A percentile compares a stretch with the other conserved stretches of the same genome.
Conservation (phyloP, 768 basidiomycete species). For the Suillus occidentalis region DNA sequence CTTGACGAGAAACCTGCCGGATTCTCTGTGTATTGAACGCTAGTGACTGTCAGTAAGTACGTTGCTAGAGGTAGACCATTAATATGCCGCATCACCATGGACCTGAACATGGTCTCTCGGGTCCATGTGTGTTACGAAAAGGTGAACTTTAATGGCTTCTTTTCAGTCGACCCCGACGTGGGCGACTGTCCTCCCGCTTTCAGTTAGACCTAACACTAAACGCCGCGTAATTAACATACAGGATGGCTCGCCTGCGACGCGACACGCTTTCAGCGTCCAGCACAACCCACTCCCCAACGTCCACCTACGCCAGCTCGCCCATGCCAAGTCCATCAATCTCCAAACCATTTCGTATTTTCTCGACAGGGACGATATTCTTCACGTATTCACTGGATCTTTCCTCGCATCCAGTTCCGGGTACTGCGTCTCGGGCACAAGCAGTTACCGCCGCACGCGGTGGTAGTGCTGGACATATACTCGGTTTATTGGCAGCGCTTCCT, state of each 20-base stretch:
- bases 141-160: slow-evolving; percentile 1
- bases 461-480: slow-evolving; percentile 67
- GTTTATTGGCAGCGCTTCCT: slow-evolving; percentile 49
- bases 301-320: slow-evolving; percentile 12
- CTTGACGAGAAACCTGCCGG: neutral
- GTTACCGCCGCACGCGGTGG: slow-evolving; percentile 71
- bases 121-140: neutral
- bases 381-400: slow-evolving; percentile 70
- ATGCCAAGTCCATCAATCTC: slow-evolving; percentile 14
- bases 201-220: slow-evolving; percentile 3
- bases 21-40: neutral
- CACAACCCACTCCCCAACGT: neutral
- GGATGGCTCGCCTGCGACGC: slow-evolving; percentile 30
- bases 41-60: neutral
- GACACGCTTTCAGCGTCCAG: slow-evolving; percentile 16
- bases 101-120: neutral
- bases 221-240: neutral
- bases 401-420: slow-evolving; percentile 55
- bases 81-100: neutral
- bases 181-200: neutral
- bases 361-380: slow-evolving; percentile 78
- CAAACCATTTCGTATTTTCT: slow-evolving; percentile 67
- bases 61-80: too few relatives aligned
- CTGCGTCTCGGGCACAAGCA: slow-evolving; percentile 68
- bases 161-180: slow-evolving; percentile 1